Base-by-base conservation (phyloP, 2,329 filamentous ascomycete genomes). In the Thermoascus crustaceus region DNA sequence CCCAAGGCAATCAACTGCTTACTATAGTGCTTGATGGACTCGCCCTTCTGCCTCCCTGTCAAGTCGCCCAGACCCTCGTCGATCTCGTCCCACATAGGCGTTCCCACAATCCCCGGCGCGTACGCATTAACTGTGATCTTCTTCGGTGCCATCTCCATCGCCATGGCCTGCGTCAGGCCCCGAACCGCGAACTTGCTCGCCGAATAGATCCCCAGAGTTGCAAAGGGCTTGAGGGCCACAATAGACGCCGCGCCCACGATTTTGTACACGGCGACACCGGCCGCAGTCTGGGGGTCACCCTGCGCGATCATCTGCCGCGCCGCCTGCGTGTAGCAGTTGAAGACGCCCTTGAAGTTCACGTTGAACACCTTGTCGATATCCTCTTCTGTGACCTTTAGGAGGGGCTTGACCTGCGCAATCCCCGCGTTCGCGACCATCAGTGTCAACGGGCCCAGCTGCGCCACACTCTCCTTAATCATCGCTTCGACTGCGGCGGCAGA, bases 11-110 rank as follows among this genome's bases (percentile, higher is more conserved):
- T 78, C 44, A 73, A 40, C 4, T 78, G 68, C 0, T 63, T 47
- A 0, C 60, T 68, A 41, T 72, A 73, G 48, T 74, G 73, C 51
- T 70, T 68, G 37, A 78, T 72, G 9, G 67, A 71, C 16, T 72
- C 68, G 2, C 72, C 72, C 45, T 68, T 72, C 46, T 65, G 57
- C 0, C 61, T 58, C 0, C 72, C 76, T 1, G 57, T 63, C 38
- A 66, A 65, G 50, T 72, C 66, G 1, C 69, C 74, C 20, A 80
- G 42, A 38, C 71, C 71, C 42, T 74, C 71, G 41, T 82, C 80
- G 35, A 83, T 81, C 2, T 75, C 50, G 30, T 82, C 78, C 78
- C 78, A 83, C 78, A 82, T 82, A 0, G 66, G 63, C 0, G 77
- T 82, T 0, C 71, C 76, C 0, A 83, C 76, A 31, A 83, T 80